These are phyloP conservation scores for Scutellaria barbata DNA, from an alignment of 257 asterid species.

Conservation along the genomic window DNA sequence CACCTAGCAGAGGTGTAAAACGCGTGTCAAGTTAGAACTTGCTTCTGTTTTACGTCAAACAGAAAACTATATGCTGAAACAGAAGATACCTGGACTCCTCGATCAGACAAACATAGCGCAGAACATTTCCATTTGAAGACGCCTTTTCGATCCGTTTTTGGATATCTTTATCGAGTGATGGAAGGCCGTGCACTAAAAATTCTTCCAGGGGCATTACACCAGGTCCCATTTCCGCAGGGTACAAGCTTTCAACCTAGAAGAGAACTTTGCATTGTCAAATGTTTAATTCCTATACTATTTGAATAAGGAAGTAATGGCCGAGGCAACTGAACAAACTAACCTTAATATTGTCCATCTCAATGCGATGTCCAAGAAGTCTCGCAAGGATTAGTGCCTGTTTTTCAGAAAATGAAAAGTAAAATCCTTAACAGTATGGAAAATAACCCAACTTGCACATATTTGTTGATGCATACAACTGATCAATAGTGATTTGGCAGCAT, in stretches of 20 bases:
- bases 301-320: conserved; percentile 27
- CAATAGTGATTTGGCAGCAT: conserved; percentile 18
- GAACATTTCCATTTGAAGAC: conserved; percentile 77
- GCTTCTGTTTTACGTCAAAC: not conserved
- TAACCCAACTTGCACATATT: not conserved
- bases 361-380: conserved; percentile 82
- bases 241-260: conserved; percentile 87
- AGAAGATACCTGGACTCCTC: conserved; percentile 67
- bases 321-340: conserved; percentile 43
- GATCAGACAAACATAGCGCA: conserved; percentile 88
- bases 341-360: conserved; percentile 73
- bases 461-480: not conserved
- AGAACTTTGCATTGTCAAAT: conserved; percentile 7
- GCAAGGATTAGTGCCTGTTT: conserved; percentile 88
- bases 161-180: conserved; percentile 67
- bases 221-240: conserved; percentile 82
- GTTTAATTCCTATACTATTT: conserved; percentile 16
- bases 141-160: conserved; percentile 60
- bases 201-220: conserved; percentile 74
- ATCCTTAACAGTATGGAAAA: conserved; percentile 13
- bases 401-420: conserved; percentile 6
- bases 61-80: not conserved
- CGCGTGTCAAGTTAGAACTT: conserved; percentile 18
- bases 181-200: conserved; percentile 75
- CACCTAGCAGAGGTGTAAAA: conserved; percentile 54